Base-by-base conservation (phyloP, 2,329 filamentous ascomycete species). In the Aspergillus sp. region DNA sequence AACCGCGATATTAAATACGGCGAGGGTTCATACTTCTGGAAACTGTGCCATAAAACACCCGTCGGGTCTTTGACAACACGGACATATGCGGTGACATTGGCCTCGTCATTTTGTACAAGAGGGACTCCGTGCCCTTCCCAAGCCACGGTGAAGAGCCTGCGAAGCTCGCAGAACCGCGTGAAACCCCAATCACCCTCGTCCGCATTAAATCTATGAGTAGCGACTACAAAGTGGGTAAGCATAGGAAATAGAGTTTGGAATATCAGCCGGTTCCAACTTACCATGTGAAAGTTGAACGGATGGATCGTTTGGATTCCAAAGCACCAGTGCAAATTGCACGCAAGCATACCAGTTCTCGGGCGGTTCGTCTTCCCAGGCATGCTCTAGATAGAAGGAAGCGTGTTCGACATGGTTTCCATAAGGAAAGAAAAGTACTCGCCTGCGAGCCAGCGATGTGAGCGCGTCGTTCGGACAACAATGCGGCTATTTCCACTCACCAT, bases 101-200 rank as follows among this genome's bases (percentile, higher is more conserved):
- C 78, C 63, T 78, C 76, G 24, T 80, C 77, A 53, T 79, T 78
- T 56, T 79, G 76, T 4, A 80, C 74, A 24, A 80, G 64, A 13
- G 76, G 91, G 57, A 89, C 83, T 17, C 80, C 81, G 59, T 76
- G 77, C 51, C 86, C 85, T 57, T 95, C 89, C 84, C 89, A 96
- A 2, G 86, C 83, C 34, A 87, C 80, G 60, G 88, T 88, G 71
- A 97, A 96, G 73, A 98, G 88, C 68, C 87, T 89, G 54, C 91
- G 84, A 50, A 96, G 83, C 73, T 98, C 95, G 12, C 92, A 87
- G 71, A 98, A 99, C 56, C 93, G 83, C n/a, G 95, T 99, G 74
- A 99, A 99, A 1, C 95, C 95, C 95, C 95, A 99, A 69, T 99
- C 95, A 22, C 91, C 92, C 75, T 99, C 95, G 44, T 98, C 95